phyloP scores from a whole-genome alignment of 768 basidiomycete genomes.

The Phylloporus scabripes region DNA sequence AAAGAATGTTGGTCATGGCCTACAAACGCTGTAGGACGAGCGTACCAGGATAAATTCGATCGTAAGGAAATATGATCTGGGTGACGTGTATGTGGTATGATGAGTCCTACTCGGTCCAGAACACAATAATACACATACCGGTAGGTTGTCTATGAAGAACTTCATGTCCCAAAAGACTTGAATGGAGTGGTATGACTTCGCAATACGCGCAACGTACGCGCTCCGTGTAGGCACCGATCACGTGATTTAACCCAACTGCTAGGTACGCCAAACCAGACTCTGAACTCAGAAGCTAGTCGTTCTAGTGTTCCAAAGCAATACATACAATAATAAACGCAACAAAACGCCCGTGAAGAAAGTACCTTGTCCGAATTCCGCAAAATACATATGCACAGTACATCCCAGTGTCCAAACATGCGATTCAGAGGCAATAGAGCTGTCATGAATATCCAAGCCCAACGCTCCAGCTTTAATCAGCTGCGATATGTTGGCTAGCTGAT shows the following conservation, averaged over 20 bases:
- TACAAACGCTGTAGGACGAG: slow-evolving; percentile 3
- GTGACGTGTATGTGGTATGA: neutral
- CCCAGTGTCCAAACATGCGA: neutral
- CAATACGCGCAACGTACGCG: no score
- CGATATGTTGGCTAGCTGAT: slow-evolving; percentile 34
- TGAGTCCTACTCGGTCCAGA: neutral
- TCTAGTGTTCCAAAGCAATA: neutral
- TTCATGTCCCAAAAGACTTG: slow-evolving; percentile 46
- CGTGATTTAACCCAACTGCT: slow-evolving; percentile 8
- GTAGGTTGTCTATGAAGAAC: slow-evolving; percentile 77
- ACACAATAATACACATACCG: slow-evolving; percentile 41
- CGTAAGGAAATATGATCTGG: slow-evolving; percentile 88
- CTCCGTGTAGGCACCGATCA: neutral
- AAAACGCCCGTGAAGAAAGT: neutral
- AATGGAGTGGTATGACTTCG: neutral
- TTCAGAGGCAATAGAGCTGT: neutral
- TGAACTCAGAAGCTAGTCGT: neutral
- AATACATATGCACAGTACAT: neutral
- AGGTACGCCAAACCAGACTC: neutral
- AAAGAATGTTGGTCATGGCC: slow-evolving; percentile 6
- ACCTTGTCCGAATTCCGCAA: neutral
- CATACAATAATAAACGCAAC: neutral
- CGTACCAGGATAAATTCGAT: slow-evolving; percentile 92
- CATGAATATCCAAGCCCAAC: neutral
- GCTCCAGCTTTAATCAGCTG: slow-evolving; percentile 16